Evolutionary conservation across 2,329 filamentous ascomycete species (phyloP).

Genomic region (Drechslerella stenobrocha): DNA sequence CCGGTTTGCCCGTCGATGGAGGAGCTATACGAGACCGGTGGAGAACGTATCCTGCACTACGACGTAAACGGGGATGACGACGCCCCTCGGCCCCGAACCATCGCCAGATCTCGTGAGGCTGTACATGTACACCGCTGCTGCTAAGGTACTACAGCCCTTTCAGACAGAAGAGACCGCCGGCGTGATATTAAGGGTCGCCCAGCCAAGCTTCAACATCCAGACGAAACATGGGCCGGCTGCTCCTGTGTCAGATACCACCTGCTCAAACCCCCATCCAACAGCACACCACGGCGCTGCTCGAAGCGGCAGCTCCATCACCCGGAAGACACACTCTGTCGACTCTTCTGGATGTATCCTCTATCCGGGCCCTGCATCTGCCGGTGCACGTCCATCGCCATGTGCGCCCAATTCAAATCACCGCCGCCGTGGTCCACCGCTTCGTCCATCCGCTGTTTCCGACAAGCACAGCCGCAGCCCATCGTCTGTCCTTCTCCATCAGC

Average conservation of each 20-base stretch:
- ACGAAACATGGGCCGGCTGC: conserved; percentile 16
- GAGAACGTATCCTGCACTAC: conserved; percentile 20
- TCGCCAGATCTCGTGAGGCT: too few relatives aligned
- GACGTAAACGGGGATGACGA: conserved; percentile 46
- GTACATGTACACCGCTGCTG: too few relatives aligned
- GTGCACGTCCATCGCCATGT: too few relatives aligned
- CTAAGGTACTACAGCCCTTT: too few relatives aligned
- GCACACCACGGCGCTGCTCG: background rate
- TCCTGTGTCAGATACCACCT: conserved; percentile 12
- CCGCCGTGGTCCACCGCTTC: background rate
- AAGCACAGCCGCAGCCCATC: conserved; percentile 40
- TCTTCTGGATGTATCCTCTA: too few relatives aligned
- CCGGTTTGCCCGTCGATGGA: too few relatives aligned
- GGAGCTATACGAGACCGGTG: too few relatives aligned
- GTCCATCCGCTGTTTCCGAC: conserved; percentile 27
- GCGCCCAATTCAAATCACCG: background rate
- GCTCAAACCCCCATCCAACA: background rate
- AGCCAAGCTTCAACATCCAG: conserved; percentile 28
- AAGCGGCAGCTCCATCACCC: conserved; percentile 1
- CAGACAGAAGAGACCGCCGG: too few relatives aligned
- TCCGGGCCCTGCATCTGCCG: too few relatives aligned
- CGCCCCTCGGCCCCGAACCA: conserved; percentile 5
- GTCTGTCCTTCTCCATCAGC: conserved; percentile 11
- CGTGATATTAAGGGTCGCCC: conserved; percentile 44
- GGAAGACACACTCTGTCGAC: background rate